phyloP scores from a whole-genome alignment of 1,284 basidiomycete genomes.

The Fomes fomentarius region DNA sequence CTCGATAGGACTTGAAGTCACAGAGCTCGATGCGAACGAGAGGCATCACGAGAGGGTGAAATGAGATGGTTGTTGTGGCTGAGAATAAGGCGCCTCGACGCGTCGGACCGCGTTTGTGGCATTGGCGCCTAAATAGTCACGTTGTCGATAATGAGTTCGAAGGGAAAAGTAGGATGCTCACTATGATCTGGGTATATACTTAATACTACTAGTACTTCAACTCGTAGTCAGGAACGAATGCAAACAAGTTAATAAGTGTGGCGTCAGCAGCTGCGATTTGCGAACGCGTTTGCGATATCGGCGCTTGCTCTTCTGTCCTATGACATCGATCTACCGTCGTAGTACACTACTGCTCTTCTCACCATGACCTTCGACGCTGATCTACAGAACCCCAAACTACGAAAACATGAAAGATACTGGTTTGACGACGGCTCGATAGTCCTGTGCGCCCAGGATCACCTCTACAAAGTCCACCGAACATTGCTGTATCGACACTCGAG shows the following conservation, averaged over 20 bases:
- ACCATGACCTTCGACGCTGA: background rate
- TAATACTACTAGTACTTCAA: no score
- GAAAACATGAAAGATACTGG: conserved; percentile 55
- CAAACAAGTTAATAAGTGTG: no score
- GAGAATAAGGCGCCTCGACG: background rate
- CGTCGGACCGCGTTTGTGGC: conserved; percentile 12
- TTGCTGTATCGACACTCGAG: conserved; percentile 56
- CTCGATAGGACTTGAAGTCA: conserved; percentile 95
- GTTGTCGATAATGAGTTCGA: no score
- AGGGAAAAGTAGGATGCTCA: no score
- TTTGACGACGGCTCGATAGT: conserved; percentile 64
- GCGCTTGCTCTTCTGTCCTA: no score
- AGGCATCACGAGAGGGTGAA: conserved; percentile 52
- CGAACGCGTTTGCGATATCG: no score
- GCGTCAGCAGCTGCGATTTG: no score
- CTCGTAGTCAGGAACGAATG: no score
- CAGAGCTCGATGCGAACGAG: conserved; percentile 81
- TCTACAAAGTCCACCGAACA: conserved; percentile 58
- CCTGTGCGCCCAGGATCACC: conserved; percentile 42
- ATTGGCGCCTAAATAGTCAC: background rate
- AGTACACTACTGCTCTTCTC: no score
- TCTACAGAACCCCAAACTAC: background rate
- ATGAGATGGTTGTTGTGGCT: conserved; percentile 6
- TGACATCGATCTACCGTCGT: no score
- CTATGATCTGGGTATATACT: no score